phyloP scores from a whole-genome alignment of 2,329 filamentous ascomycete genomes.

The Colletotrichum destructivum region DNA sequence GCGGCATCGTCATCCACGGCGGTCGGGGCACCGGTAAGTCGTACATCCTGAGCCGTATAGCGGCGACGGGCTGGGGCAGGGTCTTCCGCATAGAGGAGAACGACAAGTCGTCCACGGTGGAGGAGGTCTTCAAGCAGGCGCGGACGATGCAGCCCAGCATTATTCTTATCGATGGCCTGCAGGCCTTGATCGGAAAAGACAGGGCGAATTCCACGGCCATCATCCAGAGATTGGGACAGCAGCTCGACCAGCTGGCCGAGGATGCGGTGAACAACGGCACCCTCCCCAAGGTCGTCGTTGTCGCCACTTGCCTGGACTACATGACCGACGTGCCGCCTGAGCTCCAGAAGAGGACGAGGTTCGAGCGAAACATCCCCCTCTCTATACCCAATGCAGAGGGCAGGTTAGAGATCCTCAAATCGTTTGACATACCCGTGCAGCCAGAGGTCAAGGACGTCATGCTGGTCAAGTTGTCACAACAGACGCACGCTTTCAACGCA shows the following conservation, averaged over 20 bases:
- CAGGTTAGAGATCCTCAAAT: constrained; percentile 81
- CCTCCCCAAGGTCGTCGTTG: constrained; percentile 75
- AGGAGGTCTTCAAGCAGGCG: constrained; percentile 80
- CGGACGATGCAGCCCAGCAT: constrained; percentile 79
- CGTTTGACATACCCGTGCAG: constrained; percentile 65
- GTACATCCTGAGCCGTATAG: constrained; percentile 78
- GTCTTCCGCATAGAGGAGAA: constrained; percentile 73
- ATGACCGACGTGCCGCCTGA: constrained; percentile 79
- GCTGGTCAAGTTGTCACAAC: constrained; percentile 75
- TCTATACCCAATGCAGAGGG: constrained; percentile 81
- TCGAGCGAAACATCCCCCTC: constrained; percentile 79
- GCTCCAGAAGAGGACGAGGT: constrained; percentile 75
- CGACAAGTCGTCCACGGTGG: constrained; percentile 72
- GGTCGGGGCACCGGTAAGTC: constrained; percentile 89
- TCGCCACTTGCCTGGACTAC: constrained; percentile 81
- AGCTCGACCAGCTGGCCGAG: constrained; percentile 68
- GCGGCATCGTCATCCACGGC: constrained; percentile 83
- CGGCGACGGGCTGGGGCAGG: constrained; percentile 78
- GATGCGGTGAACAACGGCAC: constrained; percentile 54
- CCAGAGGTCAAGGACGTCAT: constrained; percentile 65
- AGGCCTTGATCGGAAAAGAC: constrained; percentile 77
- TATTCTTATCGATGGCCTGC: constrained; percentile 84
- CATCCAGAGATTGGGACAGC: constrained; percentile 66
- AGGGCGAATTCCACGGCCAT: constrained; percentile 65
- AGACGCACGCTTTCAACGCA: constrained; percentile 90